Conservation (phyloP, 805 yeast genomes). For the Candida dajiaensis region DNA sequence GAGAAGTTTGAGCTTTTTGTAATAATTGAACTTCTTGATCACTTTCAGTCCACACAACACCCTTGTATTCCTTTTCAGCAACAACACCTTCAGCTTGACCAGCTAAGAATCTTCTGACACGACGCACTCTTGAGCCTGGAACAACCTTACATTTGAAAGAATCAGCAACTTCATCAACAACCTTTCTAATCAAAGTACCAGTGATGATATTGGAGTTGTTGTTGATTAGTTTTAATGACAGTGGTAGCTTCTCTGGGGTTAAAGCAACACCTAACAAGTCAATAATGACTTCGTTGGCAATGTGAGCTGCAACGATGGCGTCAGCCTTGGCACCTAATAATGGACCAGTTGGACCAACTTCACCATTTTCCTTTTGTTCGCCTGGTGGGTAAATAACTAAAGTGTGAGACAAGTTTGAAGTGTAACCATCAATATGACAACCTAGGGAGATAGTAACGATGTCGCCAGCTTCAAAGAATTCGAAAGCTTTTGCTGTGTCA, state of each 20-base stretch:
- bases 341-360: constrained; percentile 62
- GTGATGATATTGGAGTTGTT: constrained; percentile 39
- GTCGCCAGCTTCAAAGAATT: constrained; percentile 65
- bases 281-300: constrained; percentile 84
- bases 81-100: constrained; percentile 94
- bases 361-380: constrained; percentile 27
- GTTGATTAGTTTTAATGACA: constrained; percentile 32
- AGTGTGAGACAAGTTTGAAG: constrained; percentile 83
- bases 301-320: constrained; percentile 80
- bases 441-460: constrained; percentile 81
- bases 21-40: constrained; percentile 65
- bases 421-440: constrained; percentile 92
- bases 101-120: constrained; percentile 87
- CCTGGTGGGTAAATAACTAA: constrained; percentile 75
- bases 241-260: constrained; percentile 70
- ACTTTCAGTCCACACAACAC: constrained; percentile 82
- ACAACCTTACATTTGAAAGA: constrained; percentile 78
- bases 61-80: constrained; percentile 88
- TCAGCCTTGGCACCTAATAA: constrained; percentile 82
- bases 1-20: constrained; percentile 32
- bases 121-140: constrained; percentile 90
- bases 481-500: constrained; percentile 37
- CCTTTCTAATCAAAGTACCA: constrained; percentile 62
- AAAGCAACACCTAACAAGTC: constrained; percentile 67
- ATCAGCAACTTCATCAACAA: constrained; percentile 85